Evolutionary conservation across 2,329 filamentous ascomycete genomes (phyloP).

Genomic region (Metarhizium brunneum): DNA sequence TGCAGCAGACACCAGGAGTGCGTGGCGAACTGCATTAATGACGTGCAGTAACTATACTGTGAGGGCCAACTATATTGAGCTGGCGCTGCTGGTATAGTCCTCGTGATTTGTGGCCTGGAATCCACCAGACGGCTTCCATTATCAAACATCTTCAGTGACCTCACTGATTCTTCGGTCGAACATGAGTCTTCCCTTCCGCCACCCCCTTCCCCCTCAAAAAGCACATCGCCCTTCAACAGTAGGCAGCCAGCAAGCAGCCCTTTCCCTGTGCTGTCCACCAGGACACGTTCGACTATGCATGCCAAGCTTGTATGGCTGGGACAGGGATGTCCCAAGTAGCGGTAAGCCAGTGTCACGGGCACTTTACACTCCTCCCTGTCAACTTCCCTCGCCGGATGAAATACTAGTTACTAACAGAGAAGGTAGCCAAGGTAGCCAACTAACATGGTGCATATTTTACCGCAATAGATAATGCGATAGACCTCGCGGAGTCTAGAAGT

Average conservation of each 20-base stretch:
- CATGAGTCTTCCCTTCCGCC: not conserved
- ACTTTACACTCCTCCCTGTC: not conserved
- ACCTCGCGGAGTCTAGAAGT: not conserved
- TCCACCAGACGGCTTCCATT: not conserved
- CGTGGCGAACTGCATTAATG: constrained; percentile 2
- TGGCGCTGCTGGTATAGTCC: not conserved
- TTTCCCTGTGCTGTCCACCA: not conserved
- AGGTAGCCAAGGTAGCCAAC: not conserved
- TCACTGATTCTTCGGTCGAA: not conserved
- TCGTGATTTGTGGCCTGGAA: not conserved
- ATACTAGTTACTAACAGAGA: not conserved
- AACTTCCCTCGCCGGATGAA: not conserved
- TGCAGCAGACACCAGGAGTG: not conserved
- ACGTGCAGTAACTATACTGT: not conserved
- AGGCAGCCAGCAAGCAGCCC: not conserved
- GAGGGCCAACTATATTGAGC: not conserved
- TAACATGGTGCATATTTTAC: not conserved
- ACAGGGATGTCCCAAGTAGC: constrained; percentile 1
- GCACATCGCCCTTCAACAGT: not conserved
- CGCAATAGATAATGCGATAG: not conserved
- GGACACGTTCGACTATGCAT: not conserved
- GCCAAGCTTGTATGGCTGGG: not conserved
- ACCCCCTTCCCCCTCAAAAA: not conserved
- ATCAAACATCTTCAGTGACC: not conserved
- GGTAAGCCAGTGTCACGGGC: constrained; percentile 1